phyloP scores from a whole-genome alignment of 1,284 basidiomycete genomes.

The Irpex rosettiformis region DNA sequence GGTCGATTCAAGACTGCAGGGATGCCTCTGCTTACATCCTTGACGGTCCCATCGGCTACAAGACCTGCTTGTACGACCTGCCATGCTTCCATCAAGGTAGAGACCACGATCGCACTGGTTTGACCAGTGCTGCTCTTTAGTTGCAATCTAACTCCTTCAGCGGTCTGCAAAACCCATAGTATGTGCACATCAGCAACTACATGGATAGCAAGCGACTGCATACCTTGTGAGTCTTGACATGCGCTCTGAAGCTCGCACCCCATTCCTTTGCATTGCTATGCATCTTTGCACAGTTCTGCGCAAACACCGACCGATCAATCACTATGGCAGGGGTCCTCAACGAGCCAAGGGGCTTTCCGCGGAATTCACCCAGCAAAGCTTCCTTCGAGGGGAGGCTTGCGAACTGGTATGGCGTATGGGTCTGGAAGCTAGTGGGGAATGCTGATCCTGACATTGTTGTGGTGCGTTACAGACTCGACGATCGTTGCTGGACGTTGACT shows the following conservation, averaged over 20 bases:
- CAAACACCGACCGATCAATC: slow-evolving; percentile 70
- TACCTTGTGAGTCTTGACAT: slow-evolving; percentile 84
- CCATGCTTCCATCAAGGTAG: slow-evolving; percentile 81
- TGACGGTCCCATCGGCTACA: slow-evolving; percentile 69
- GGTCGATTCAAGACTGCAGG: slow-evolving; percentile 3
- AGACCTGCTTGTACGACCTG: slow-evolving; percentile 67
- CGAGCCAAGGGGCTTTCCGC: slow-evolving; percentile 51
- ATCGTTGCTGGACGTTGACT: not conserved
- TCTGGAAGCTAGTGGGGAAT: slow-evolving; percentile 31
- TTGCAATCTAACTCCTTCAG: slow-evolving; percentile 71
- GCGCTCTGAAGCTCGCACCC: slow-evolving; percentile 73
- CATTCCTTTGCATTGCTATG: slow-evolving; percentile 58
- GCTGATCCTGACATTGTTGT: not conserved
- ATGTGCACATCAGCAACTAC: not conserved
- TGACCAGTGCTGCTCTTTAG: slow-evolving; percentile 50
- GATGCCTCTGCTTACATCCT: slow-evolving; percentile 56
- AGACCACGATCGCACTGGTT: slow-evolving; percentile 66
- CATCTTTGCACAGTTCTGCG: slow-evolving; percentile 72
- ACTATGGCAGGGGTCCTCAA: slow-evolving; percentile 78
- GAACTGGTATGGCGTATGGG: slow-evolving; percentile 46
- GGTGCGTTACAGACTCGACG: not conserved
- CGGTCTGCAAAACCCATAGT: slow-evolving; percentile 43
- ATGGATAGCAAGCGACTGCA: not conserved
- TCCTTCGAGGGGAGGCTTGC: slow-evolving; percentile 47
- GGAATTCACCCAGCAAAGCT: slow-evolving; percentile 54